Evolutionary conservation across 345 rosid species (phyloP), one percentile per base, ranked within the genome.

Genomic region (Eucalyptus fibrosa): DNA sequence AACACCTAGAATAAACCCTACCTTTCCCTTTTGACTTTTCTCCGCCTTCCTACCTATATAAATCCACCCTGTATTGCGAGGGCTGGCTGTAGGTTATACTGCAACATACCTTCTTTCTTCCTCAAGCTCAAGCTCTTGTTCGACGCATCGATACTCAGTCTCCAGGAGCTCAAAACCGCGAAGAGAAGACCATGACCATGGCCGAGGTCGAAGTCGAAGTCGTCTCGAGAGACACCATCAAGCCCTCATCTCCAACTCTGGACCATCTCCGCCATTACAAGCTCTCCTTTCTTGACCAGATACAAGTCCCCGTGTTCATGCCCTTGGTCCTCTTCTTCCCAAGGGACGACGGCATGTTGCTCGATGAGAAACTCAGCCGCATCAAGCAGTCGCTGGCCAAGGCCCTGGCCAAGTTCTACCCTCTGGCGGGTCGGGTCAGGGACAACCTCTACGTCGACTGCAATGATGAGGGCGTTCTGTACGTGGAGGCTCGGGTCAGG

Each of bases 211-310:
- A 89, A 72, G 86, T 89, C 14, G 91, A 93, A 89, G 86, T 90
- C 19, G 6, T 90, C 87, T 91, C 90, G 88, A 82, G 16, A 23
- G 92, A 89, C 37, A 88, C 86, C 19, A 90, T 94, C 89, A 91
- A 92, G 83, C 95, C 94, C 59, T 88, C 92, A 10, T 87, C 90
- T 37, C 94, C 95, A 12, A 94, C 93, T 12, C 93, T 92, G 7
- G 49, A 90, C 45, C 91, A 91, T 82, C 94, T 91, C 26, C 86
- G 85, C 83, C 90, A 42, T 45, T 89, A 92, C 89, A 65, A 81
- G 9, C 93, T 92, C 81, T 93, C 94, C 72, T 92, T 90, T 69
- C 92, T 91, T 59, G 94, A 93, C 89, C 94, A 94, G 87, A 28
- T 92, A n/a, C 86, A 89, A 13, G 91, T 93, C 7, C 91, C 94